phyloP scores from a whole-genome alignment of 2,329 filamentous ascomycete genomes.

The Aspergillus costaricaensis region DNA sequence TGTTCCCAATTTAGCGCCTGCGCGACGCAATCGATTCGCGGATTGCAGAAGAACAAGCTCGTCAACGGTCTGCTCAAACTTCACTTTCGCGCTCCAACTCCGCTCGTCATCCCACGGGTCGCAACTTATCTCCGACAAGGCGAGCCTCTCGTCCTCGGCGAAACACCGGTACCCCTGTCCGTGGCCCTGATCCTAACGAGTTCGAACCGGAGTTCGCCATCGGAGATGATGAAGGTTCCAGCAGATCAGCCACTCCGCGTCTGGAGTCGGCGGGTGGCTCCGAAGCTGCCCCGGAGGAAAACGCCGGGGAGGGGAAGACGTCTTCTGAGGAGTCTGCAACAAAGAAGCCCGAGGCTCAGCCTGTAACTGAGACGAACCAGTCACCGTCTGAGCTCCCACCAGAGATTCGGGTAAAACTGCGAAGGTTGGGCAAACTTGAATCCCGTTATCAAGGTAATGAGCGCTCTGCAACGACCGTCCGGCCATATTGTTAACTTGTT shows the following conservation, averaged over 20 bases:
- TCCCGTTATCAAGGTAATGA: constrained; percentile 75
- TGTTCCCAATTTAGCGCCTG: constrained; percentile 60
- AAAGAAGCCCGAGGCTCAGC: constrained; percentile 23
- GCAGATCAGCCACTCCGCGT: constrained; percentile 62
- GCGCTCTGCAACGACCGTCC: background rate
- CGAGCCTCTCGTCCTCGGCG: constrained; percentile 36
- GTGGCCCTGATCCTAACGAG: constrained; percentile 76
- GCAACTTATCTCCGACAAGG: constrained; percentile 32
- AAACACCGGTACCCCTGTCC: constrained; percentile 49
- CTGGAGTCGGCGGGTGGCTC: constrained; percentile 45
- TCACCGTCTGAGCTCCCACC: constrained; percentile 62
- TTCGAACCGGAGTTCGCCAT: constrained; percentile 86
- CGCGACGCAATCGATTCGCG: constrained; percentile 82
- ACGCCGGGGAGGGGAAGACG: constrained; percentile 25
- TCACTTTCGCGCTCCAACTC: constrained; percentile 48
- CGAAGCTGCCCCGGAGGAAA: constrained; percentile 26
- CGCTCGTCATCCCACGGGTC: constrained; percentile 38
- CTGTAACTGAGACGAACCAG: constrained; percentile 26
- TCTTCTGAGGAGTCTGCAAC: constrained; percentile 20
- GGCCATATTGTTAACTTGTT: background rate
- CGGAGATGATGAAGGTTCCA: constrained; percentile 74
- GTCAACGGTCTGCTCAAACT: constrained; percentile 60
- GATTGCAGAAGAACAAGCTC: constrained; percentile 89
- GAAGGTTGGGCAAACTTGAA: constrained; percentile 88
- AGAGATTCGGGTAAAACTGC: constrained; percentile 73